Base-by-base conservation (phyloP, 768 basidiomycete species). In the Dioszegia aurantiaca region DNA sequence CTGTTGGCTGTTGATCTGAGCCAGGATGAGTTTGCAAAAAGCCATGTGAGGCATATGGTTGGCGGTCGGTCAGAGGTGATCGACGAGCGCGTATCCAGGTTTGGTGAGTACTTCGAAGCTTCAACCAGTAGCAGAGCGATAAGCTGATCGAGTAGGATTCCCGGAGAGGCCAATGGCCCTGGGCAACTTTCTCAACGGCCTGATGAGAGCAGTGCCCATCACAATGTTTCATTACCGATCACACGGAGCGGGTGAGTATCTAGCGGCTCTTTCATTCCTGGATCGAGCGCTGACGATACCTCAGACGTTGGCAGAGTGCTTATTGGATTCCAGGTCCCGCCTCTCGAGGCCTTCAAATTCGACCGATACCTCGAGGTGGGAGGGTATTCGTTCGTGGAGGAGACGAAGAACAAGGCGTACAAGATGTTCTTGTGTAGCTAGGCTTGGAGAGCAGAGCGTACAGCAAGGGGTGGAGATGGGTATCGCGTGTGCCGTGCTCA, bases 191-290 rank as follows among this genome's bases (percentile, higher is more conserved):
- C 80, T 99, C 60, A 80, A 86, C 26, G 88, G 87, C 2, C 74
- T 99, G 43, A 87, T 86, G 30, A 79, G 82, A 19, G 86, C 85
- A 23, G 97, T 93, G 92, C 97, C 93, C 76, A 90, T 99, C 48
- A 88, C 91, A 0, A 75, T 99, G 63, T 99, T 98, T 80, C 95
- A 99, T 75, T 99, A 99, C 77, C 83, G 95, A 55, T 97, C 98
- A 74, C 94, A 98, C 60, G 95, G 95, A 28, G 90, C 88, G 72
- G 93, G 93, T 90, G 65, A 58, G 86, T 36, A 3, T 1, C 11
- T 36, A 19, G 26, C 17, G n/a, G n/a, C n/a, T n/a, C 52, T 24
- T 36, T 24, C 3, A 39, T n/a, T n/a, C n/a, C n/a, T 5, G 44
- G 37, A n/a, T 19, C 19, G 3, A 16, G 46, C 33, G 51, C 51